A percentile compares a stretch with the other conserved stretches of the same genome.
Conservation (phyloP, 192 early-diverging fungal genomes). For the Phycomyces blakesleeanus region DNA sequence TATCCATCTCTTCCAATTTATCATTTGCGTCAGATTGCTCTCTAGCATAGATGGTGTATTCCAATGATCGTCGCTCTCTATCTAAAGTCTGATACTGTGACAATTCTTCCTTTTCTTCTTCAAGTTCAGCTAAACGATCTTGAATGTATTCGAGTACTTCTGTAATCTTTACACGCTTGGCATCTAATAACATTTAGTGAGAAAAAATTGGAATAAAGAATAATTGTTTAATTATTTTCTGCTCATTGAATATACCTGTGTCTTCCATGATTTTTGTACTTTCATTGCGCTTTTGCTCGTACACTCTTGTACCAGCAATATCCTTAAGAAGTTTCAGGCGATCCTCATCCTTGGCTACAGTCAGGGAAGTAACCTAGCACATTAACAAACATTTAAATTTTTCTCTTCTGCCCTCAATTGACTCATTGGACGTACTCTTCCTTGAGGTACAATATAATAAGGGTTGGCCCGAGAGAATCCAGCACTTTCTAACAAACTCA, state of each 20-base stretch:
- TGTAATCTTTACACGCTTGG: slow-evolving; percentile 82
- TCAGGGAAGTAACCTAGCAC: slow-evolving; percentile 79
- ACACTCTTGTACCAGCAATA: slow-evolving; percentile 95
- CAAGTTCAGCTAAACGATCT: slow-evolving; percentile 83
- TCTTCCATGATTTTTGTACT: slow-evolving; percentile 92
- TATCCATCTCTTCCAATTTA: slow-evolving; percentile 64
- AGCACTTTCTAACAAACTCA: slow-evolving; percentile 91
- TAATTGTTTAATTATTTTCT: too few species aligned
- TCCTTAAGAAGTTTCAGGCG: slow-evolving; percentile 90
- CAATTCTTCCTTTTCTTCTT: slow-evolving; percentile 92
- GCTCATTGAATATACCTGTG: slow-evolving; percentile 67
- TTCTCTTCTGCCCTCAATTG: background rate
- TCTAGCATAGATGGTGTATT: slow-evolving; percentile 89
- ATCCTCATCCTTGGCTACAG: slow-evolving; percentile 91
- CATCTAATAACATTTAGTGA: slow-evolving; percentile 41
- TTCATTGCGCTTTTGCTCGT: slow-evolving; percentile 86
- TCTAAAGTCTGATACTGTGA: slow-evolving; percentile 85
- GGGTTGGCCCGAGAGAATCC: slow-evolving; percentile 97
- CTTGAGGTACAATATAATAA: slow-evolving; percentile 99
- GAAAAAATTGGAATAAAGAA: too few species aligned
- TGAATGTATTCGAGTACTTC: slow-evolving; percentile 87
- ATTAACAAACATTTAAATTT: background rate
- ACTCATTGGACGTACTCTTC: slow-evolving; percentile 55
- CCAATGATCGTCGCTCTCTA: slow-evolving; percentile 78
- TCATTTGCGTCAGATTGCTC: slow-evolving; percentile 83